Evolutionary conservation across 805 yeast genomes (phyloP), one percentile per base, ranked within the genome.

Genomic region (Starmerella bombi): DNA sequence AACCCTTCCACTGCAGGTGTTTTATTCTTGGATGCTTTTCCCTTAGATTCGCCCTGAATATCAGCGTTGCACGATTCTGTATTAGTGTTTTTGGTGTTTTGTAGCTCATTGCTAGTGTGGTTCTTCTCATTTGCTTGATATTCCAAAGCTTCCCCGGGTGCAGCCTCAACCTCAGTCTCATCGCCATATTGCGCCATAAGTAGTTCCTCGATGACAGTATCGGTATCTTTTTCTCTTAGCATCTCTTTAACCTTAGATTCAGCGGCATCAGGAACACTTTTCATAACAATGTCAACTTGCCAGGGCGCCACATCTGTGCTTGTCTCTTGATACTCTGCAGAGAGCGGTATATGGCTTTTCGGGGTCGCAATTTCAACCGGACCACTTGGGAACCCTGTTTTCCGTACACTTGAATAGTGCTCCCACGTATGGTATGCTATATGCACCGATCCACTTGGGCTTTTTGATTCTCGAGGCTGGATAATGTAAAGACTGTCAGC

Each of bases 401-500:
- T 57, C 20, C 68, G 50, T 3, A 63, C 63, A 10, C 65, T 60
- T 10, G 67, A 61, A 40, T 64, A 64, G 48, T 64, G 69, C 42
- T 64, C 68, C 68, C 69, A 64, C 1, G 60, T 52, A 33, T 64
- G 69, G 35, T 64, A 64, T 3, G 66, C 69, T 30, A 63, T 46
- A 38, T 63, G 67, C 2, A 19, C 46, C 17, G 18, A 28, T 15
- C 40, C 40, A 12, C 10, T 8, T 5, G 8, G 10, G 2, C 25
- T 8, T 3, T 25, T 5, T 31, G 28, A 32, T 9, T 25, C 36
- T 18, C 40, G 39, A 3, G 57, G 56, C 22, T 53, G 47, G 1
- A 64, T 58, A 2, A 63, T 53, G 38, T 60, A 64, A 46, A 58
- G 51, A 32, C 48, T 50, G 33, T 62, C 66, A 6, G 54, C 49